Percentiles rank a stretch among this genome's conserved stretches.
These are phyloP conservation scores for Diospyros lotus DNA, from an alignment of 148 eudicot species.

Conservation along the genomic window DNA sequence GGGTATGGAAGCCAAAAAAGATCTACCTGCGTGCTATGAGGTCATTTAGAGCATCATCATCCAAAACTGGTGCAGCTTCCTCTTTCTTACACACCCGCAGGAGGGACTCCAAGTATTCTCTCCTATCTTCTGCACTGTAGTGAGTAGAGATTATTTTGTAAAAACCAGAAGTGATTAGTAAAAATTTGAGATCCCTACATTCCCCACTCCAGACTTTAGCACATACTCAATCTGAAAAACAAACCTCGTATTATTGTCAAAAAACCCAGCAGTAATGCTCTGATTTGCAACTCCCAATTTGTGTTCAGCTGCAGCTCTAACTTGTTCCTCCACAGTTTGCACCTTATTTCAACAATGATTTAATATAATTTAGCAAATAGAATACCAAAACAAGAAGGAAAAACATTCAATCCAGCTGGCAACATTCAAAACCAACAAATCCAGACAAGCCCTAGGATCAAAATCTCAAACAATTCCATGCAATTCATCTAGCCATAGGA, in stretches of 20 bases:
- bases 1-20: background rate
- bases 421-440: background rate
- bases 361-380: background rate
- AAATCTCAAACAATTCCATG: background rate
- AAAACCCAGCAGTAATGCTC: conserved; percentile 99
- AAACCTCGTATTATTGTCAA: conserved; percentile 96
- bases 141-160: conserved; percentile 8
- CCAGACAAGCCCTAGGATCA: background rate
- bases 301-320: conserved; percentile 98
- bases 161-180: background rate
- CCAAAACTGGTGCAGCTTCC: conserved; percentile 92
- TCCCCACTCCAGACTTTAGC: background rate
- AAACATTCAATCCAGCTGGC: too few species aligned
- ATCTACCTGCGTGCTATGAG: conserved; percentile 87
- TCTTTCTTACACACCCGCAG: conserved; percentile 94
- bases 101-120: conserved; percentile 94
- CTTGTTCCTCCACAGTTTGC: conserved; percentile 92
- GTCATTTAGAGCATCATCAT: conserved; percentile 90
- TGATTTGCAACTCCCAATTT: conserved; percentile 99
- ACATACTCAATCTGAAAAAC: background rate
- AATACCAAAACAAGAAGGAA: background rate
- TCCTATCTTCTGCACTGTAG: conserved; percentile 94
- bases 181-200: background rate
- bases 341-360: conserved; percentile 40
- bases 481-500: background rate